Conservation (phyloP, 495 filamentous ascomycete species). For the Chlorociboria aeruginascens region DNA sequence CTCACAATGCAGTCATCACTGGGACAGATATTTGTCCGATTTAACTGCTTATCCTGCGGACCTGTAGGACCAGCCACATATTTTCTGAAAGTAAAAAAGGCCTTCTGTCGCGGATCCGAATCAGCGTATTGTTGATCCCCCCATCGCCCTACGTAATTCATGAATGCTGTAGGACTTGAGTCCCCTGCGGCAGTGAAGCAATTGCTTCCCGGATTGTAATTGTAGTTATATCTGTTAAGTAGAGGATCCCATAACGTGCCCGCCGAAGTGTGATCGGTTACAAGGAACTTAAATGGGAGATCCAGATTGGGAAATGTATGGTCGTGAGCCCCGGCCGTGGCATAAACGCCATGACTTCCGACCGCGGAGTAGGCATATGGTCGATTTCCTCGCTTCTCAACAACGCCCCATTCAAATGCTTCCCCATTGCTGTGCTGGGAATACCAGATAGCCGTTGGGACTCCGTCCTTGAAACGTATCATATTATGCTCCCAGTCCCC, state of each 20-base stretch:
- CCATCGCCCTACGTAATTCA: slow-evolving; percentile 80
- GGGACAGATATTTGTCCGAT: slow-evolving; percentile 17
- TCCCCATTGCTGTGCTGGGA: slow-evolving; percentile 80
- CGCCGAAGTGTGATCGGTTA: slow-evolving; percentile 78
- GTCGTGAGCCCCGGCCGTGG: slow-evolving; percentile 47
- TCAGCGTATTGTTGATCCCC: slow-evolving; percentile 81
- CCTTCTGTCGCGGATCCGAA: slow-evolving; percentile 58
- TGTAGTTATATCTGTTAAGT: slow-evolving; percentile 40
- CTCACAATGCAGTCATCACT: slow-evolving; percentile 19
- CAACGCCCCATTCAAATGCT: slow-evolving; percentile 71
- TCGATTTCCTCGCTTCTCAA: slow-evolving; percentile 56
- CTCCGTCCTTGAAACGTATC: slow-evolving; percentile 78
- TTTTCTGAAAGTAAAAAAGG: slow-evolving; percentile 77
- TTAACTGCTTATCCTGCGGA: slow-evolving; percentile 59
- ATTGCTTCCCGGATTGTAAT: slow-evolving; percentile 9
- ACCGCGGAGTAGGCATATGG: slow-evolving; percentile 82
- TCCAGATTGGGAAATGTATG: slow-evolving; percentile 62
- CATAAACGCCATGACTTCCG: slow-evolving; percentile 94
- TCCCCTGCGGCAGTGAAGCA: slow-evolving; percentile 42
- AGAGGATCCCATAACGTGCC: slow-evolving; percentile 88
- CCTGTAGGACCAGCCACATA: slow-evolving; percentile 82
- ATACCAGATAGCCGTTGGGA: slow-evolving; percentile 71
- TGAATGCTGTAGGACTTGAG: slow-evolving; percentile 62
- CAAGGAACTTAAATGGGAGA: slow-evolving; percentile 62
- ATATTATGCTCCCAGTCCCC: slow-evolving; percentile 97